Base-by-base conservation (phyloP, 495 filamentous ascomycete genomes). In the Penicillium canariense region DNA sequence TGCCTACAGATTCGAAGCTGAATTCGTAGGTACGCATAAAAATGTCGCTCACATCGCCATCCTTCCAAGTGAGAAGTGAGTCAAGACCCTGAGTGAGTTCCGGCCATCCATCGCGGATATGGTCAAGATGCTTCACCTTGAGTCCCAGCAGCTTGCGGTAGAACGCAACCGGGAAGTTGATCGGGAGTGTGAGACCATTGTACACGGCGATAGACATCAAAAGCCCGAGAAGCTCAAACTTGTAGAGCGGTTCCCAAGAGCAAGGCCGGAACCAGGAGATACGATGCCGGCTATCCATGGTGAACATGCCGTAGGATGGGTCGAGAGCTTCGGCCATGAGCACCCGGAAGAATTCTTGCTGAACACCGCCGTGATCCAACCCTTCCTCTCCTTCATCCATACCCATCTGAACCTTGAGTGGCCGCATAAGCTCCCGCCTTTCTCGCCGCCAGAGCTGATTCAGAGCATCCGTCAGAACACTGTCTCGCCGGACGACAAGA, bases 261-360 rank as follows among this genome's bases (percentile, higher is more conserved):
- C 83, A 84, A 0, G 93, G 88, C 15, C 87, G 84, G 62, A 97
- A 94, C 90, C 93, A 98, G 18, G 85, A 85, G 76, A 91, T 84
- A 20, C 83, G 82, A 1, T 87, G 90, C 35, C 80, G 73, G 4
- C 79, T 71, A 62, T 97, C 90, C 45, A 86, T 81, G 0, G 85
- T 85, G 68, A 97, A 97, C 63, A 78, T 79, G 63, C 84, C 91
- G 58, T 87, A 88, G 34, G 86, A 79, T 9, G 90, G 84, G 64
- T 90, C 78, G 23, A 97, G 72, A 3, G 86, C 87, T 62, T 96
- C 86, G 5, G 77, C 82, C 59, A 96, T 83, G 47, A 88, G 83
- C 32, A 96, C 62, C 28, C 88, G 84, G 73, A 98, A 97, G 70
- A 96, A 97, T 54, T 98, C 94, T 64, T 93, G 91, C 55, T 96